Evolutionary conservation across 208 protist genomes (phyloP).

Genomic region (Acanthamoeba healyi): DNA sequence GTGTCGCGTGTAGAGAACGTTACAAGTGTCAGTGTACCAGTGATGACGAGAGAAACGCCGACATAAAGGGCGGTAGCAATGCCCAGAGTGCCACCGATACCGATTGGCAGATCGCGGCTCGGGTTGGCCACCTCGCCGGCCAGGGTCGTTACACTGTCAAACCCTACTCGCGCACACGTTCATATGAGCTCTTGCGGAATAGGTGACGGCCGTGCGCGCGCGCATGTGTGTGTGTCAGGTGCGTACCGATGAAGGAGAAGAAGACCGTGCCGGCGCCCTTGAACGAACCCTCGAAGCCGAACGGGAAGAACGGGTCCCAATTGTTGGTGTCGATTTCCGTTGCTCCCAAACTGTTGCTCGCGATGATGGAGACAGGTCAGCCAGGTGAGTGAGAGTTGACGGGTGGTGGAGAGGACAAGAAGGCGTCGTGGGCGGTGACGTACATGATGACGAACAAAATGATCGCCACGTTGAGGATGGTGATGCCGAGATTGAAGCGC

Average conservation of each 20-base stretch:
- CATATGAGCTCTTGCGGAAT: not conserved
- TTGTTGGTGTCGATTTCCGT: slow-evolving; percentile 75
- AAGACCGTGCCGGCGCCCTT: slow-evolving; percentile 77
- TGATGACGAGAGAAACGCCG: slow-evolving; percentile 75
- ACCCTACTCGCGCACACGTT: slow-evolving; percentile 48
- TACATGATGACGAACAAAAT: slow-evolving; percentile 84
- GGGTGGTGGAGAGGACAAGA: not conserved
- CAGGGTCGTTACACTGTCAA: slow-evolving; percentile 82
- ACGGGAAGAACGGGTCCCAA: slow-evolving; percentile 81
- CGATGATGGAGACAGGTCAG: no score
- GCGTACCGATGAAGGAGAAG: slow-evolving; percentile 79
- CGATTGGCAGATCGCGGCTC: slow-evolving; percentile 80
- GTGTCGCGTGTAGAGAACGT: no score
- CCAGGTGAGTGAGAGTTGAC: not conserved
- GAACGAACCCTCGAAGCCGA: slow-evolving; percentile 74
- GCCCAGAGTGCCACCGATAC: slow-evolving; percentile 77
- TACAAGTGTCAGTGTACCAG: no score
- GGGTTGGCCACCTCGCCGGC: slow-evolving; percentile 81
- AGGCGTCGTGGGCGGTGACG: not conserved
- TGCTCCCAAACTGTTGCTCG: slow-evolving; percentile 16
- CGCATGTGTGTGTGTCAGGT: no score
- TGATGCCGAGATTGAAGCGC: slow-evolving; percentile 80
- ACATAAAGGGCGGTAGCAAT: slow-evolving; percentile 81
- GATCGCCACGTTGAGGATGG: slow-evolving; percentile 77
- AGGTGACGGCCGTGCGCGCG: not conserved